Evolutionary conservation across 768 basidiomycete species (phyloP).

Genomic region (Fibroporia radiculosa): DNA sequence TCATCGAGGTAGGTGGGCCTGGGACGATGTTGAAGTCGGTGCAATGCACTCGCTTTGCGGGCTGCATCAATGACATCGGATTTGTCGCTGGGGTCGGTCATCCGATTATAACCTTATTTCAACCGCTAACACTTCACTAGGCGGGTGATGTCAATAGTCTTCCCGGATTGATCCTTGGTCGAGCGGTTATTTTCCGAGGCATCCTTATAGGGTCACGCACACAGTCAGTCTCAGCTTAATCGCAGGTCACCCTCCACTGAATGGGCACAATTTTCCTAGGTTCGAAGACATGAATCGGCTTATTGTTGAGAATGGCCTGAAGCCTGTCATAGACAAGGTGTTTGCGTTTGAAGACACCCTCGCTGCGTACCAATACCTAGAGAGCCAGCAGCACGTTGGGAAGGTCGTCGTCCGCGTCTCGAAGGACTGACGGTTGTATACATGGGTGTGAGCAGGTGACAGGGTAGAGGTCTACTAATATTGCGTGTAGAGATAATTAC

Average conservation of each 20-base stretch:
- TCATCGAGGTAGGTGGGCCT: conserved; percentile 47
- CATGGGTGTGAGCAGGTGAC: too few relatives aligned
- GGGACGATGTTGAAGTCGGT: conserved; percentile 41
- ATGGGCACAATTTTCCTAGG: conserved; percentile 22
- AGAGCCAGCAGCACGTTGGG: conserved; percentile 50
- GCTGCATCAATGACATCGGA: conserved; percentile 44
- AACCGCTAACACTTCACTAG: neutral
- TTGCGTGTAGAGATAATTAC: too few relatives aligned
- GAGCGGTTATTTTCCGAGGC: conserved; percentile 35
- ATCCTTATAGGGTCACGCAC: conserved; percentile 50
- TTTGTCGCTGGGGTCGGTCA: conserved; percentile 34
- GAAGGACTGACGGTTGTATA: conserved; percentile 3
- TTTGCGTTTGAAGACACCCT: conserved; percentile 47
- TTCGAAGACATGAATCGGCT: conserved; percentile 48
- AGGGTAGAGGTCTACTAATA: too few relatives aligned
- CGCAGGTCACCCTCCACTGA: neutral
- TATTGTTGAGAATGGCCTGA: conserved; percentile 34
- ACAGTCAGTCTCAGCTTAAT: conserved; percentile 34
- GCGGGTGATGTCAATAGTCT: conserved; percentile 14
- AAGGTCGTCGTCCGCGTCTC: conserved; percentile 50
- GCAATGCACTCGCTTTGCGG: conserved; percentile 31
- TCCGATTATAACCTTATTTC: too few relatives aligned
- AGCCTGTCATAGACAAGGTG: conserved; percentile 49
- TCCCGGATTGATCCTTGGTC: conserved; percentile 12
- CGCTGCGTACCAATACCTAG: conserved; percentile 45